These are phyloP conservation scores for Polytrichum commune DNA, from an alignment of 225 moss, liverwort and hornwort species.

Conservation along the genomic window DNA sequence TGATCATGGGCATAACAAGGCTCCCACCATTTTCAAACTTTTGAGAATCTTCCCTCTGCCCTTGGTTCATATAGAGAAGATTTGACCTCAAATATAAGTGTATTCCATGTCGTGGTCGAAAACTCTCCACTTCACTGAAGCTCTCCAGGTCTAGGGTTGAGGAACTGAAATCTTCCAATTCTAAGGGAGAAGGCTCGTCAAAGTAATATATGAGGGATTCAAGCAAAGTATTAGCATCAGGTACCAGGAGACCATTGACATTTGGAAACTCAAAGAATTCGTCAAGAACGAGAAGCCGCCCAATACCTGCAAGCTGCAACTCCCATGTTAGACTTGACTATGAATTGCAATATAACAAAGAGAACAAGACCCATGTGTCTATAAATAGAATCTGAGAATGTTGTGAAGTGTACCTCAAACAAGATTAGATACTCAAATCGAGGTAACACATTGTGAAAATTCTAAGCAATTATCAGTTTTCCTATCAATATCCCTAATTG, in stretches of 20 bases:
- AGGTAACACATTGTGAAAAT: no score
- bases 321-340: conserved; percentile 16
- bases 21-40: conserved; percentile 13
- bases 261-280: conserved; percentile 41
- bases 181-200: conserved; percentile 24
- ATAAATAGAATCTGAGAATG: no score
- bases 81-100: conserved; percentile 46
- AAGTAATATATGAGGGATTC: conserved; percentile 58
- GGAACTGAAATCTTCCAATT: conserved; percentile 18
- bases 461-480: no score
- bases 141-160: conserved; percentile 18
- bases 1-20: conserved; percentile 36
- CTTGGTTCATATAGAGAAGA: conserved; percentile 29
- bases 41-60: not conserved
- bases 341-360: not conserved
- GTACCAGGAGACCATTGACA: conserved; percentile 19
- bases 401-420: no score
- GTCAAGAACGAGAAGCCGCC: conserved; percentile 50
- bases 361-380: not conserved
- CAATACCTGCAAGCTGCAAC: conserved; percentile 60
- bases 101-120: conserved; percentile 51
- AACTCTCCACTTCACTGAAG: conserved; percentile 22
- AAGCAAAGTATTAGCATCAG: conserved; percentile 23
- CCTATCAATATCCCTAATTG: not conserved
- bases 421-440: no score